These are phyloP conservation scores for Rehmannia glutinosa DNA, from an alignment of 257 asterid genomes.

Conservation along the genomic window DNA sequence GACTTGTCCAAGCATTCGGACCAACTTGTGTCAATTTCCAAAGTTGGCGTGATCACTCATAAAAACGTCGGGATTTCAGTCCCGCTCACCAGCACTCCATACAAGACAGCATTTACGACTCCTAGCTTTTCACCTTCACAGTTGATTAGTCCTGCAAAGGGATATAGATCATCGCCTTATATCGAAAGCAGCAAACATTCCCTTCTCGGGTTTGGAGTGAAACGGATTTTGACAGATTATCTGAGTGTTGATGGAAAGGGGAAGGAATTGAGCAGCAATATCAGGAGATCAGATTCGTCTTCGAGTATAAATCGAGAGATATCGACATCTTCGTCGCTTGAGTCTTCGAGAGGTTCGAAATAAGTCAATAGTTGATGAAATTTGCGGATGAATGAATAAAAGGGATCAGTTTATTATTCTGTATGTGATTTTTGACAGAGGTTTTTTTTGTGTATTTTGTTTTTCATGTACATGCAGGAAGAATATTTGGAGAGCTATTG, in stretches of 20 bases:
- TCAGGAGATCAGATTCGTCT: constrained; percentile 35
- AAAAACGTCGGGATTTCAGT: constrained; percentile 39
- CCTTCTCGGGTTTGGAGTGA: constrained; percentile 52
- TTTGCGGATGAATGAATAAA: constrained; percentile 23
- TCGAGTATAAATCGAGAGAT: constrained; percentile 38
- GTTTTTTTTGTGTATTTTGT: not conserved
- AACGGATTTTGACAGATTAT: constrained; percentile 68
- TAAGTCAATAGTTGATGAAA: constrained; percentile 24
- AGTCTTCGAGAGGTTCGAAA: constrained; percentile 32
- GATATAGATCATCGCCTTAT: constrained; percentile 25
- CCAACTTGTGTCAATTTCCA: constrained; percentile 52
- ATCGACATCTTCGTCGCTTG: constrained; percentile 36
- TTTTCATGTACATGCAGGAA: constrained; percentile 18
- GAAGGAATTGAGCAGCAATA: constrained; percentile 26
- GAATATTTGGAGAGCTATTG: constrained; percentile 3
- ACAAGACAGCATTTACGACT: constrained; percentile 47
- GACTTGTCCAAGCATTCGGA: constrained; percentile 71
- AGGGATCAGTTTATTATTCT: no score
- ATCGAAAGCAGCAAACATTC: constrained; percentile 27
- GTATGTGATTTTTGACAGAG: no score
- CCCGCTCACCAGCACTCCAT: constrained; percentile 26
- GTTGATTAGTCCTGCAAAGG: constrained; percentile 40
- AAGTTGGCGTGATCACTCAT: constrained; percentile 42
- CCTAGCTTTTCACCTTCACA: constrained; percentile 50
- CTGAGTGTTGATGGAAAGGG: constrained; percentile 48